These are phyloP conservation scores for Dictyostelium gargantuum DNA, from an alignment of 208 protist species.

Conservation along the genomic window DNA sequence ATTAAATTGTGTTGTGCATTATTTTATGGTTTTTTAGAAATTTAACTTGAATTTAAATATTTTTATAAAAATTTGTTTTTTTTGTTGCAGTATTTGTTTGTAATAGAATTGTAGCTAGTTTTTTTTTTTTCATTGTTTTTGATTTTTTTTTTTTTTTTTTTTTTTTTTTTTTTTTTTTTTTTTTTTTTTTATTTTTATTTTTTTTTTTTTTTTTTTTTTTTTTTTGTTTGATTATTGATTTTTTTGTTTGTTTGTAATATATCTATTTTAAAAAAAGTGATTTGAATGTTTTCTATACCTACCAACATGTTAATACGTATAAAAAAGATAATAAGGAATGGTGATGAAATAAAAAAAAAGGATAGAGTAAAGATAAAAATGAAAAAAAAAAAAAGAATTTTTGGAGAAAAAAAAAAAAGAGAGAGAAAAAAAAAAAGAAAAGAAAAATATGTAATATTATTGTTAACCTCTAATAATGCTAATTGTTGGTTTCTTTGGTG, in stretches of 20 bases:
- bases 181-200: not conserved
- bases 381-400: not conserved
- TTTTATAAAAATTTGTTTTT: too few species aligned
- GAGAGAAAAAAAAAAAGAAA: not conserved
- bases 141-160: too few species aligned
- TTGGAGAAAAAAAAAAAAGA: not conserved
- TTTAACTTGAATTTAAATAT: too few species aligned
- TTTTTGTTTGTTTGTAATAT: too few species aligned
- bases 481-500: not conserved
- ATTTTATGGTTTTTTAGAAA: too few species aligned
- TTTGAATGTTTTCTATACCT: not conserved
- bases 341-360: not conserved
- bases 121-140: too few species aligned
- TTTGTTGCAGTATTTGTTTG: too few species aligned
- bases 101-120: too few species aligned
- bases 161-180: not conserved
- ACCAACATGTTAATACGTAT: not conserved
- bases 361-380: not conserved
- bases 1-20: too few species aligned
- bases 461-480: conserved; percentile 5
- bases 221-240: too few species aligned
- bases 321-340: not conserved
- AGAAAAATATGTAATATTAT: not conserved
- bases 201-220: not conserved
- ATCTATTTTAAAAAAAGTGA: too few species aligned